Base-by-base conservation (phyloP, 345 rosid genomes). In the Boechera retrofracta region DNA sequence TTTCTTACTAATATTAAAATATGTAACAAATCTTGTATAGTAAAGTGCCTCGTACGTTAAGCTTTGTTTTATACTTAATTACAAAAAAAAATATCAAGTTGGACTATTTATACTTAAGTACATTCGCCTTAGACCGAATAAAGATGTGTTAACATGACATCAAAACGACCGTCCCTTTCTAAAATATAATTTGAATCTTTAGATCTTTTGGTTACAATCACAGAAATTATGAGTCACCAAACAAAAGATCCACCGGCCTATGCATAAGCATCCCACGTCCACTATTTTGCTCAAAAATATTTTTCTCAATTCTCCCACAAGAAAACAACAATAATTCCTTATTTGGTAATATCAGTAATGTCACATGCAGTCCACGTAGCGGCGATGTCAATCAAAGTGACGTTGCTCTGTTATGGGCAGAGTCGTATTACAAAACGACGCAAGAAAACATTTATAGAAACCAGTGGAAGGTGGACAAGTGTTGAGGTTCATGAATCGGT, bases 261-360 rank as follows among this genome's bases (percentile, higher is more conserved):
- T 35, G 44, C 59, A 54, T 77, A 70, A 69, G 75, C 80, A 77
- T 77, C 59, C 66, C 71, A 77, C 71, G 71, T 54, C 80, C 59
- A 61, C 26, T 49, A 13, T 59, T 39, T 58, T 1, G 36, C 51
- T 39, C 10, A 53, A 68, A 68, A 18, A 1, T 3, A 4, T 38
- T 41, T 69, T 2, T 41, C 39, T 39, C 55, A 26, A 2, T 28
- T 28, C 29, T 28, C 29, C 0, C 51, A 24, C 51, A 44, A 15
- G 8, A 41, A 57, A n/a, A 16, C 5, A 70, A 58, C 44, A 28
- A 15, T 41, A 56, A 16, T 52, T 64, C 16, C 2, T 32, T 12
- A 5, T 54, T 61, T 64, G 8, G 56, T 21, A 56, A 62, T 69
- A 41, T 68, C 8, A 24, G 53, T 69, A 71, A 33, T 56, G 71